A percentile compares a stretch with the other conserved stretches of the same genome.
phyloP scores from a whole-genome alignment of 768 basidiomycete species.

The Hygrophorus pudorinus region DNA sequence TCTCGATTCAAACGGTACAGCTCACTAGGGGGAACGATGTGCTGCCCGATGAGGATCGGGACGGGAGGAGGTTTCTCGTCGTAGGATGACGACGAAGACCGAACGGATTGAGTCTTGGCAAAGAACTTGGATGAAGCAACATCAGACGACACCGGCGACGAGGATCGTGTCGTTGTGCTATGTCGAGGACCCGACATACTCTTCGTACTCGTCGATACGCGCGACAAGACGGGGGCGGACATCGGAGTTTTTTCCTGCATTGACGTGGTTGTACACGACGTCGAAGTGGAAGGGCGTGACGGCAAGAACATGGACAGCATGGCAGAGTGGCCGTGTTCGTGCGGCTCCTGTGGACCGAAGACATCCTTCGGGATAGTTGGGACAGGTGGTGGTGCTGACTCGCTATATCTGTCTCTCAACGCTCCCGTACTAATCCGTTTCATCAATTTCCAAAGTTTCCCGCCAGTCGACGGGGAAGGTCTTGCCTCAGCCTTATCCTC shows the following conservation, averaged over 20 bases:
- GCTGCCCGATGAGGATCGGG: conserved; percentile 28
- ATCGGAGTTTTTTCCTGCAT: conserved; percentile 3
- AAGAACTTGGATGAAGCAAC: conserved; percentile 46
- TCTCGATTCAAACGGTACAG: conserved; percentile 30
- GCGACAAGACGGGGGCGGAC: conserved; percentile 7
- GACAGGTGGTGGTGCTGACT: conserved; percentile 38
- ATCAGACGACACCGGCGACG: conserved; percentile 54
- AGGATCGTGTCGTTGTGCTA: conserved; percentile 44
- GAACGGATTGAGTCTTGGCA: conserved; percentile 28
- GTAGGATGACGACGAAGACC: conserved; percentile 49
- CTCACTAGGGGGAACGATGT: conserved; percentile 49
- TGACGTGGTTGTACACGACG: conserved; percentile 7
- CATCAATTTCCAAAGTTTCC: conserved; percentile 58
- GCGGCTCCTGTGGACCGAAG: conserved; percentile 9
- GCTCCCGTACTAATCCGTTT: conserved; percentile 60
- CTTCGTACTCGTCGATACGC: conserved; percentile 2
- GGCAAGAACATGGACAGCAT: conserved; percentile 14
- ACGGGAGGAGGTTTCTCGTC: conserved; percentile 30
- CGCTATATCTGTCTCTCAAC: conserved; percentile 43
- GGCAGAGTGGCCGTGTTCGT: conserved; percentile 10
- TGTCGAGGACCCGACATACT: conserved; percentile 24
- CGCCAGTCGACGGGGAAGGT: conserved; percentile 17
- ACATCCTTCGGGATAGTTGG: conserved; percentile 41
- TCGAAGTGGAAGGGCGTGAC: conserved; percentile 15
- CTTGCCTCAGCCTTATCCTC: not conserved